These are phyloP conservation scores for Botryosphaeria dothidea DNA, from an alignment of 2,329 filamentous ascomycete genomes.

Conservation along the genomic window DNA sequence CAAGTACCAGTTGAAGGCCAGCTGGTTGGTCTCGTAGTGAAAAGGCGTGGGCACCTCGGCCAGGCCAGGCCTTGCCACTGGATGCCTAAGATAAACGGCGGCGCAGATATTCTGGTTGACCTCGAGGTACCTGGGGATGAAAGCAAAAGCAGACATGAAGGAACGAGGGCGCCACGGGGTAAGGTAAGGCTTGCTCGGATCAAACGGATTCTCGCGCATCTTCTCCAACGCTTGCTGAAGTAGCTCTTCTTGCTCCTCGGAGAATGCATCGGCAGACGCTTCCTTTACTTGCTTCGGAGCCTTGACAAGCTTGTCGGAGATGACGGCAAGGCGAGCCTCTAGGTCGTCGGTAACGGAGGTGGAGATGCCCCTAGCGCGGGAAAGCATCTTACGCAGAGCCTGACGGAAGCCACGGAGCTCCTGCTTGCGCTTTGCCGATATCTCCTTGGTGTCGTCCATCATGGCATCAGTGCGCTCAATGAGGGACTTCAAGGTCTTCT, in stretches of 20 bases:
- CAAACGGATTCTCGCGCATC: conserved; percentile 69
- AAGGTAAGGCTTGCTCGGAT: conserved; percentile 77
- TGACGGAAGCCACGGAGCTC: conserved; percentile 72
- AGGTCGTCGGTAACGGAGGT: conserved; percentile 43
- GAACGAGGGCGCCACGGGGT: conserved; percentile 87
- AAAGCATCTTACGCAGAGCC: conserved; percentile 64
- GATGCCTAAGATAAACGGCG: conserved; percentile 91
- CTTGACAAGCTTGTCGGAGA: conserved; percentile 24
- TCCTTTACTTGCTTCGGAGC: conserved; percentile 17
- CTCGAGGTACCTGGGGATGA: conserved; percentile 92
- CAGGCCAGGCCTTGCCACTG: conserved; percentile 78
- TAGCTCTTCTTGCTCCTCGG: conserved; percentile 51
- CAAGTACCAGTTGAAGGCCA: conserved; percentile 95
- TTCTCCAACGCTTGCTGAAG: conserved; percentile 61
- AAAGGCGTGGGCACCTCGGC: conserved; percentile 81
- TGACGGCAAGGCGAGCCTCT: conserved; percentile 49
- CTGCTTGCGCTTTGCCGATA: conserved; percentile 73
- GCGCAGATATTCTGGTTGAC: conserved; percentile 97
- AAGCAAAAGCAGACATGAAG: conserved; percentile 90
- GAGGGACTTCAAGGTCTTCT: conserved; percentile 33
- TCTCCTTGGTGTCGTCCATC: conserved; percentile 51
- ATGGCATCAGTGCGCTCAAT: conserved; percentile 59
- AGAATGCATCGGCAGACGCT: background rate
- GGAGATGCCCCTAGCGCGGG: conserved; percentile 46
- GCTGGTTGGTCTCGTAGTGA: conserved; percentile 65